Evolutionary conservation across 1,284 basidiomycete genomes (phyloP), one percentile per base, ranked within the genome.

Genomic region (Puccinia sorghi): DNA sequence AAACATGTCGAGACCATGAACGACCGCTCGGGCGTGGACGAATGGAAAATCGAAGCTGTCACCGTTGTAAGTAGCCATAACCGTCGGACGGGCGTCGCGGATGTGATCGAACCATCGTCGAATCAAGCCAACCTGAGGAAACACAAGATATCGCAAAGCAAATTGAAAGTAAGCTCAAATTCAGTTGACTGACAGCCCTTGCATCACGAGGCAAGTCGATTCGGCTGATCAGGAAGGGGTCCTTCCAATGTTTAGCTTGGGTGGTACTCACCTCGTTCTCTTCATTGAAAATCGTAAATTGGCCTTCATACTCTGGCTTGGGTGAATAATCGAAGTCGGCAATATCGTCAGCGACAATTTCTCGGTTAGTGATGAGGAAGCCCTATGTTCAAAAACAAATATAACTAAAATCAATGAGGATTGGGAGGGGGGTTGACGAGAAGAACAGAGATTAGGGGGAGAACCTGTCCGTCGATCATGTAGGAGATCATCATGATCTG

Each of bases 401-500:
- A 3, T 7, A 46, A 39, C 0, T 15, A 39, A 32, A 39, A 11
- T 20, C 50, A 39, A 37, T 20, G 17, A 12, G 37, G 37, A 61
- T 39, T 22, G 41, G 11, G 43, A 27, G 17, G 50, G 43, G 50
- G 9, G 25, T 56, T 27, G 15, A 52, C 1, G 15, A 25, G 20
- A 17, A 39, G n/a, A 37, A 15, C 17, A 7, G 43, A 67, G 11
- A 39, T 1, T 50, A 48, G 41, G 22, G 37, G 20, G 13, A n/a
- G 13, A 69, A 82, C 82, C 75, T 83, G 82, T 0, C 93, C 94
- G 84, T 97, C 94, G 48, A 97, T 87, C 93, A 97, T 97, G 86
- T 96, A 97, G 59, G 97, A 99, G 82, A 99, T 99, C 97, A 99
- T 99, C 96, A 99, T 99, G 83, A 99, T 93, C 84, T 97, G 94